Evolutionary conservation across 805 yeast species (phyloP).

Genomic region (Saccharomyces eubayanus): DNA sequence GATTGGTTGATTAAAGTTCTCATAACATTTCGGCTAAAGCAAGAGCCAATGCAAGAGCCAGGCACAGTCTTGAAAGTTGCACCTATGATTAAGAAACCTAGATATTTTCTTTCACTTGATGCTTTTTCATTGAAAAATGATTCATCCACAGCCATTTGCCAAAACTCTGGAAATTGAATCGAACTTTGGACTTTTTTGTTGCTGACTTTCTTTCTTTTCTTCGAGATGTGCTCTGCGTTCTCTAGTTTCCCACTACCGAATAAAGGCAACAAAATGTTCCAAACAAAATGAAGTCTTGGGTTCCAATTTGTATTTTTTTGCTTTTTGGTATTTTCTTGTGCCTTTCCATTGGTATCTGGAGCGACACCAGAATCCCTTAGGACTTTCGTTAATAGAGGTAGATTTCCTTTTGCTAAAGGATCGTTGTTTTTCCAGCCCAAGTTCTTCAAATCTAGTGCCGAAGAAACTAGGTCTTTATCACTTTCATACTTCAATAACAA

Average conservation of each 20-base stretch:
- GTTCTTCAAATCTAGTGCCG: conserved; percentile 10
- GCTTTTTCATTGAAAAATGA: conserved; percentile 66
- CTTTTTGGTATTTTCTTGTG: conserved; percentile 19
- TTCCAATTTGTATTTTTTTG: conserved; percentile 64
- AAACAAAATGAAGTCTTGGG: conserved; percentile 67
- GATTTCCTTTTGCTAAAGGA: conserved; percentile 66
- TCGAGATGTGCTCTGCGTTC: conserved; percentile 20
- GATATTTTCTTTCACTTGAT: conserved; percentile 76
- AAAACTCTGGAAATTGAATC: conserved; percentile 53
- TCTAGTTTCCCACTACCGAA: conserved; percentile 19
- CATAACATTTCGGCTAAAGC: conserved; percentile 58
- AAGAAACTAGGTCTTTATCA: conserved; percentile 1
- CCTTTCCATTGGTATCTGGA: conserved; percentile 21
- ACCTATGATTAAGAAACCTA: conserved; percentile 72
- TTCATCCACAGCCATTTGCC: conserved; percentile 75
- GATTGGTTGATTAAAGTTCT: conserved; percentile 72
- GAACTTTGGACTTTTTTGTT: conserved; percentile 20
- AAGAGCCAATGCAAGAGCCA: conserved; percentile 10
- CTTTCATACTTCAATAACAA: conserved; percentile 27
- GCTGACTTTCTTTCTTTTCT: conserved; percentile 36
- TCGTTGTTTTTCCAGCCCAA: conserved; percentile 59
- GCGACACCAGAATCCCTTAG: conserved; percentile 46
- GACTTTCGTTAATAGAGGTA: conserved; percentile 51
- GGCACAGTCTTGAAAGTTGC: conserved; percentile 34
- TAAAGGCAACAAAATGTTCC: conserved; percentile 52